Percentiles rank a stretch among this genome's conserved stretches.
These are phyloP conservation scores for Schoenoplectus tabernaemontani DNA, from an alignment of 202 grass and related monocot genomes.

Conservation along the genomic window DNA sequence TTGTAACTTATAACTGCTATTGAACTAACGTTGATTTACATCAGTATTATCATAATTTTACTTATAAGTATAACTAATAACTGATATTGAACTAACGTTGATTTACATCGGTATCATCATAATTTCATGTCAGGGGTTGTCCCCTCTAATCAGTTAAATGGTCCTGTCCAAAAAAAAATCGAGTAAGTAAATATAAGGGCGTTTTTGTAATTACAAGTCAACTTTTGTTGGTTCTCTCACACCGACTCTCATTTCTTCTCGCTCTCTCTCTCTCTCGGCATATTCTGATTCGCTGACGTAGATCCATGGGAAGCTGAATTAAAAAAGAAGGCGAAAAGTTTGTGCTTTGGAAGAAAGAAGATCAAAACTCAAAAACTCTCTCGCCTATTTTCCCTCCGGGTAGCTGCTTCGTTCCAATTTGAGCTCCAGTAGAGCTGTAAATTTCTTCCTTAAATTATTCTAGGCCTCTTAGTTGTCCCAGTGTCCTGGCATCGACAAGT, in stretches of 20 bases:
- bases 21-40: too few relatives aligned
- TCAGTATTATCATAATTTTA: too few relatives aligned
- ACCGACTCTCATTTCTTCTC: slow-evolving; percentile 4
- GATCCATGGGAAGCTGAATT: not conserved
- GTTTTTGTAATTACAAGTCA: not conserved
- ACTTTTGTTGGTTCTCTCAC: not conserved
- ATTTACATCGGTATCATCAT: too few relatives aligned
- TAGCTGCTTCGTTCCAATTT: not conserved
- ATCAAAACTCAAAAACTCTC: not conserved
- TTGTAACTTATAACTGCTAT: too few relatives aligned
- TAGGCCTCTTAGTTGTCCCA: not conserved
- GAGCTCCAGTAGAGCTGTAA: not conserved
- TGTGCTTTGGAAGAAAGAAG: not conserved
- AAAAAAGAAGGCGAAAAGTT: not conserved
- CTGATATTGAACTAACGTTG: too few relatives aligned
- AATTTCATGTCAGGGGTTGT: too few relatives aligned
- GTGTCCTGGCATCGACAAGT: not conserved
- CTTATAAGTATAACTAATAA: too few relatives aligned
- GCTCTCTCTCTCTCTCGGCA: not conserved
- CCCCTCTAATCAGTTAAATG: not conserved
- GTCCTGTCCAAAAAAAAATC: not conserved
- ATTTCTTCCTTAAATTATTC: not conserved
- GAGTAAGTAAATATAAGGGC: not conserved
- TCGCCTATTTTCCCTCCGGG: not conserved
- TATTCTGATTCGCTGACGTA: slow-evolving; percentile 12